Evolutionary conservation across 495 filamentous ascomycete genomes (phyloP).

Genomic region (Aspergillus saccharolyticus): DNA sequence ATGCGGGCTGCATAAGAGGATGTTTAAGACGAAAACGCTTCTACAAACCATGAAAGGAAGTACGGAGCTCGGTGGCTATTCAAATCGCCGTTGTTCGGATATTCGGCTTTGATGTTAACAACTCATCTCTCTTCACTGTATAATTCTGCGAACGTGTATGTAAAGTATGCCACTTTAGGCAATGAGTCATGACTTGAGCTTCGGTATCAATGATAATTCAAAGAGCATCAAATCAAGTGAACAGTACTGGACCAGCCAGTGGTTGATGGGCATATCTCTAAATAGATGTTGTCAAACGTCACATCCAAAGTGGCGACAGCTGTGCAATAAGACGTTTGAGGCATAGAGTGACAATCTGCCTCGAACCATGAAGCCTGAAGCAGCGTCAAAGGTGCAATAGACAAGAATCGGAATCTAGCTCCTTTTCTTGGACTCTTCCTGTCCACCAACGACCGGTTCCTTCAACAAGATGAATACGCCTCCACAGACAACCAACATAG

Average conservation of each 20-base stretch:
- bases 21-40: too few relatives aligned
- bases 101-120: neutral
- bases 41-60: too few relatives aligned
- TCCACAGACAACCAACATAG: conserved; percentile 67
- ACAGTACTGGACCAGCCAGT: neutral
- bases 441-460: conserved; percentile 26
- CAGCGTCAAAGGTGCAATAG: neutral
- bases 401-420: neutral
- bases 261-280: neutral
- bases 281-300: neutral
- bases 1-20: too few relatives aligned
- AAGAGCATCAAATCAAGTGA: neutral
- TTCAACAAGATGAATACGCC: conserved; percentile 67
- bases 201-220: neutral
- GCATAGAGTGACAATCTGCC: neutral
- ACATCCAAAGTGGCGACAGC: neutral
- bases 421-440: conserved; percentile 8
- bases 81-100: neutral
- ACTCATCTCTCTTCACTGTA: neutral
- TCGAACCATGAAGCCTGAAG: neutral
- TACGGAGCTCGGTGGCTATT: neutral
- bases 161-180: neutral
- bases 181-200: neutral
- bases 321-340: neutral
- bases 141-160: neutral